phyloP scores from a whole-genome alignment of 2,329 filamentous ascomycete genomes.

The Beauveria caledonica region DNA sequence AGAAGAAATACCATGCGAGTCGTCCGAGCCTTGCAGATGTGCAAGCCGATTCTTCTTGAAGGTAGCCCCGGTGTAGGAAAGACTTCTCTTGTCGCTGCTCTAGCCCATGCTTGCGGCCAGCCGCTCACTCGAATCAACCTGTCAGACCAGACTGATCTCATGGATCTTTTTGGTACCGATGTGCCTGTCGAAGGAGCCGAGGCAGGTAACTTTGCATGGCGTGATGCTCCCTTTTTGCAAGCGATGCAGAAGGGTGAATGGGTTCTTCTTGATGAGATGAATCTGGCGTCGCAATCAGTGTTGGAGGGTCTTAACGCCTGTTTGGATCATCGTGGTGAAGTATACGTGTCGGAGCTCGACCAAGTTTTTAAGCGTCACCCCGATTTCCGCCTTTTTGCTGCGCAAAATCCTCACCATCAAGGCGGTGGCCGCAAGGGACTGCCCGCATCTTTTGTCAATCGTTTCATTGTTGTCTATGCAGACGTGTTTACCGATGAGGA shows the following conservation, averaged over 20 bases:
- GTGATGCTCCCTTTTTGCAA: slow-evolving; percentile 87
- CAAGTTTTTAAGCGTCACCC: slow-evolving; percentile 87
- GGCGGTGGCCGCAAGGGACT: slow-evolving; percentile 91
- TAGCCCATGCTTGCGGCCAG: slow-evolving; percentile 71
- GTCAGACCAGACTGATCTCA: slow-evolving; percentile 94
- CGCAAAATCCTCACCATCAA: slow-evolving; percentile 96
- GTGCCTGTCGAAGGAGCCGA: slow-evolving; percentile 89
- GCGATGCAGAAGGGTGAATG: slow-evolving; percentile 96
- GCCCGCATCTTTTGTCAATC: slow-evolving; percentile 92
- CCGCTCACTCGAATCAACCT: slow-evolving; percentile 90
- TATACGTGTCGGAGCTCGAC: slow-evolving; percentile 91
- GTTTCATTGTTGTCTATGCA: slow-evolving; percentile 95
- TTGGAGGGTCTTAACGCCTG: slow-evolving; percentile 94
- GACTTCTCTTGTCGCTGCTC: slow-evolving; percentile 81
- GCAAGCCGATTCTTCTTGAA: slow-evolving; percentile 88
- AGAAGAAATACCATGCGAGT: slow-evolving; percentile 85
- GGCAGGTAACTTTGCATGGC: slow-evolving; percentile 87
- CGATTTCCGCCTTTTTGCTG: slow-evolving; percentile 89
- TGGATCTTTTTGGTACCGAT: slow-evolving; percentile 95
- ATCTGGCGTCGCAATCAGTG: slow-evolving; percentile 91
- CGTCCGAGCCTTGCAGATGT: slow-evolving; percentile 76
- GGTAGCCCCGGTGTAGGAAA: slow-evolving; percentile 98
- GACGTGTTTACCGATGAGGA: slow-evolving; percentile 80
- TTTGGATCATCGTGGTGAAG: slow-evolving; percentile 89
- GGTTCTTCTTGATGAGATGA: slow-evolving; percentile 98